Evolutionary conservation across 1,284 basidiomycete species (phyloP).

Genomic region (Afroboletus lepidellus): DNA sequence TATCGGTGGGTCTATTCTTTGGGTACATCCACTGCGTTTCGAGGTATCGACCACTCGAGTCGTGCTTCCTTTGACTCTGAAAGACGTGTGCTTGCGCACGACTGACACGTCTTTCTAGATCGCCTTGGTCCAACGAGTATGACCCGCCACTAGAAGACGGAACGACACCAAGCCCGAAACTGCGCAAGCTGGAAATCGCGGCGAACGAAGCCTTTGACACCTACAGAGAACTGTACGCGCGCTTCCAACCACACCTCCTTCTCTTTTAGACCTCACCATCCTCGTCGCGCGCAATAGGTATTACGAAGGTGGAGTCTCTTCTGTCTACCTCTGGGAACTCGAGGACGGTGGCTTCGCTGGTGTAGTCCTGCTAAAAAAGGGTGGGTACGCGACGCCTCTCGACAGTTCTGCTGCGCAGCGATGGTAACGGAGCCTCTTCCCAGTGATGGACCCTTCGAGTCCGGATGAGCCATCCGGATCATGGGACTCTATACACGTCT

Average conservation of each 20-base stretch:
- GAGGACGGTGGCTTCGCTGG: slow-evolving; percentile 97
- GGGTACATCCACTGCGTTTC: not conserved
- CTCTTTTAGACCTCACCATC: slow-evolving; percentile 5
- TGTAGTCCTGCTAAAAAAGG: slow-evolving; percentile 94
- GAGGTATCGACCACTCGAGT: not conserved
- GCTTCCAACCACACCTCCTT: not conserved
- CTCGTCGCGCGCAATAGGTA: slow-evolving; percentile 56
- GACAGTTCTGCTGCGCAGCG: not conserved
- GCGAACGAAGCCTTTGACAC: slow-evolving; percentile 98
- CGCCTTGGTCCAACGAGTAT: slow-evolving; percentile 97
- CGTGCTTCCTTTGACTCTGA: not conserved
- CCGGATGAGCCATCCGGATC: slow-evolving; percentile 70
- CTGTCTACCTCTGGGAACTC: slow-evolving; percentile 97
- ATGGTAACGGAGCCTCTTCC: slow-evolving; percentile 5
- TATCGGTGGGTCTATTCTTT: slow-evolving; percentile 63
- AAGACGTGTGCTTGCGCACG: not conserved
- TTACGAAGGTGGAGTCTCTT: slow-evolving; percentile 96
- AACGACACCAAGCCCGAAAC: slow-evolving; percentile 77
- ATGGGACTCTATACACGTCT: slow-evolving; percentile 99
- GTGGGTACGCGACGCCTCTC: slow-evolving; percentile 47
- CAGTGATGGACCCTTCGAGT: slow-evolving; percentile 58
- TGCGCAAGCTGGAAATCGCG: slow-evolving; percentile 89
- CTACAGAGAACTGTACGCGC: slow-evolving; percentile 90
- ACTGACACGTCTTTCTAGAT: slow-evolving; percentile 49
- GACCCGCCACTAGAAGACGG: slow-evolving; percentile 87